Conservation (phyloP, 768 basidiomycete species). For the Xerocomus potaroensis region DNA sequence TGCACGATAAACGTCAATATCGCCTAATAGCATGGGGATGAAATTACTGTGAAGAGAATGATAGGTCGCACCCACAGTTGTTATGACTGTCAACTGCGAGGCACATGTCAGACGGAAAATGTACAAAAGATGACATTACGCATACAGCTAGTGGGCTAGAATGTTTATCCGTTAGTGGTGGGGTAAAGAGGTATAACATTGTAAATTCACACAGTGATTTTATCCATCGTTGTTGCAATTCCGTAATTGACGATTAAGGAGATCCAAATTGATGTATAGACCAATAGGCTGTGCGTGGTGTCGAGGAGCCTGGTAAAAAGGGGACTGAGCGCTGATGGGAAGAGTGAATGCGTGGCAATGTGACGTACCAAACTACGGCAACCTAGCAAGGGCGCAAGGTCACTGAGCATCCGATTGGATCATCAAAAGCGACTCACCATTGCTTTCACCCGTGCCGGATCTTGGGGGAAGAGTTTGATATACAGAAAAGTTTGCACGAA, state of each 20-base stretch:
- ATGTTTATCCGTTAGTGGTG: too few relatives aligned
- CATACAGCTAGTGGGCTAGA: constrained; percentile 27
- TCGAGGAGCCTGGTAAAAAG: constrained; percentile 31
- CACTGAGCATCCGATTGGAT: neutral
- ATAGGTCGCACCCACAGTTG: constrained; percentile 24
- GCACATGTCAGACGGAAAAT: neutral
- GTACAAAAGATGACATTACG: neutral
- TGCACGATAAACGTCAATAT: constrained; percentile 38
- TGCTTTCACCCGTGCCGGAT: constrained; percentile 18
- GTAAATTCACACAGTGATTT: constrained; percentile 40
- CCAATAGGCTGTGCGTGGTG: constrained; percentile 37
- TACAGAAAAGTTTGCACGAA: constrained; percentile 27
- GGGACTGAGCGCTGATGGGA: neutral
- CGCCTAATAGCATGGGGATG: constrained; percentile 4
- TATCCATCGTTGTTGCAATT: constrained; percentile 33
- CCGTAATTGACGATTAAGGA: constrained; percentile 46
- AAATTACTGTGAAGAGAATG: neutral
- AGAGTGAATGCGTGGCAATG: neutral
- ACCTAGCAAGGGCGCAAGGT: constrained; percentile 15
- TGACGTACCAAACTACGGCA: constrained; percentile 22
- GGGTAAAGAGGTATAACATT: neutral
- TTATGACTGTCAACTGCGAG: constrained; percentile 25
- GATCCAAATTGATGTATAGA: constrained; percentile 39
- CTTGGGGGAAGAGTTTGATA: constrained; percentile 27
- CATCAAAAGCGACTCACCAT: constrained; percentile 14